Conservation (phyloP, 2,329 filamentous ascomycete species). For the Juglanconis oblonga region DNA sequence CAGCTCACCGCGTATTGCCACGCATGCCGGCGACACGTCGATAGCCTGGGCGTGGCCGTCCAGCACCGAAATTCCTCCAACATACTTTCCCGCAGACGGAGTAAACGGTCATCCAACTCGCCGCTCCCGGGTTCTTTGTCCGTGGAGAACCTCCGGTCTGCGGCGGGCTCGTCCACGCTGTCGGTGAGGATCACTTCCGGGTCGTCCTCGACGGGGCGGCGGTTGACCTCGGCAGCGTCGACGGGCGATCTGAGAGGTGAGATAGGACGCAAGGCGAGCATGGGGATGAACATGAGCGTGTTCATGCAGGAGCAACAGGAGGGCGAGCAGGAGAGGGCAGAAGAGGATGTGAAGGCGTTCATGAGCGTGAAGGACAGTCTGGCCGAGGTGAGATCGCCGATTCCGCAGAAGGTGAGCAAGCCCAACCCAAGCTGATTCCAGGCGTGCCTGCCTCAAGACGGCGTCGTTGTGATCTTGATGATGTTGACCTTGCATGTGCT, state of each 20-base stretch:
- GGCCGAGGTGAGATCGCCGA: neutral
- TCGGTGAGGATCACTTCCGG: neutral
- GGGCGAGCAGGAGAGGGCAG: neutral
- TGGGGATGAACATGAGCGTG: neutral
- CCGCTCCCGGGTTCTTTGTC: neutral
- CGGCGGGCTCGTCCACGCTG: neutral
- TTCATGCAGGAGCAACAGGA: neutral
- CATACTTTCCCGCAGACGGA: neutral
- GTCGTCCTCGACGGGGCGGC: neutral
- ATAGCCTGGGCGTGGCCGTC: slow-evolving; percentile 9
- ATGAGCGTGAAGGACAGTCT: neutral
- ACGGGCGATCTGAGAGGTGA: neutral
- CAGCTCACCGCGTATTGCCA: slow-evolving; percentile 17
- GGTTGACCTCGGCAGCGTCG: neutral
- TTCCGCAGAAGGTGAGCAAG: slow-evolving; percentile 5
- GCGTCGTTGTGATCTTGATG: neutral
- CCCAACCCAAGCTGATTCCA: neutral
- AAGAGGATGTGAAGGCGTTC: neutral
- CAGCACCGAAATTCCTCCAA: neutral
- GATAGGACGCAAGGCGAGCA: neutral
- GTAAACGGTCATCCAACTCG: neutral
- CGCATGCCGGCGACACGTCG: slow-evolving; percentile 11
- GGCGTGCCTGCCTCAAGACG: neutral
- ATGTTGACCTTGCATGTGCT: neutral
- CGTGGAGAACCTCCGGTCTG: neutral